These are phyloP conservation scores for Cordyceps tenuipes DNA, from an alignment of 2,329 filamentous ascomycete genomes.

Conservation along the genomic window DNA sequence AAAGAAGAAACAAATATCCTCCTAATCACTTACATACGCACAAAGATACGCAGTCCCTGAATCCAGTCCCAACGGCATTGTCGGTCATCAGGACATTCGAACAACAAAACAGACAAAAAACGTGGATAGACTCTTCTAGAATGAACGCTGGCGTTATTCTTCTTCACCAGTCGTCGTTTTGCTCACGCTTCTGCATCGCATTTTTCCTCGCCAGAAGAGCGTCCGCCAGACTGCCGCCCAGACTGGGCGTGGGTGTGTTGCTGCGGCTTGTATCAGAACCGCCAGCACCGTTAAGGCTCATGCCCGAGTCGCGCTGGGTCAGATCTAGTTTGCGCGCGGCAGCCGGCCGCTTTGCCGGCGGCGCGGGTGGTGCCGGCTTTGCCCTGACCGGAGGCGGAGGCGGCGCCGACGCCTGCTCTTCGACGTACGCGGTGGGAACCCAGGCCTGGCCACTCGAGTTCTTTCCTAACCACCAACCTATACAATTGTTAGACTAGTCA, in stretches of 20 bases:
- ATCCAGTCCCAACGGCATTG: not conserved
- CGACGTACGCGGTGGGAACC: constrained; percentile 89
- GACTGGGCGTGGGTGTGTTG: constrained; percentile 61
- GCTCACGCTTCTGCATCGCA: constrained; percentile 63
- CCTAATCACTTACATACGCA: not conserved
- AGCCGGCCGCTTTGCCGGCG: constrained; percentile 71
- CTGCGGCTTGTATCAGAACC: constrained; percentile 56
- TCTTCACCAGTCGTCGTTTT: constrained; percentile 61
- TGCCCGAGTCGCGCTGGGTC: constrained; percentile 63
- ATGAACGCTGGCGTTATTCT: not conserved
- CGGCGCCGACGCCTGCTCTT: constrained; percentile 65
- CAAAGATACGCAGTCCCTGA: not conserved
- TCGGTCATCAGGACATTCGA: constrained; percentile 9
- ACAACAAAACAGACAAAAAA: not conserved
- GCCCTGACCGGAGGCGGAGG: constrained; percentile 58
- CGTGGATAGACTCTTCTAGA: not conserved
- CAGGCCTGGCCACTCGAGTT: constrained; percentile 69
- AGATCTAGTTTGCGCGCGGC: constrained; percentile 60
- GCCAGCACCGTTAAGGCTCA: constrained; percentile 51
- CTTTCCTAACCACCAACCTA: constrained; percentile 95
- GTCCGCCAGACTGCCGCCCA: constrained; percentile 68
- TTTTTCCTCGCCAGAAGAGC: constrained; percentile 69
- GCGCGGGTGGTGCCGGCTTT: constrained; percentile 55
- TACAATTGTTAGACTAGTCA: constrained; percentile 19
- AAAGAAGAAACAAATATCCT: not conserved